Percentiles rank a stretch among this genome's conserved stretches.
Conservation (phyloP, 176 grass and related monocot genomes). For the Eremochloa ophiuroides region DNA sequence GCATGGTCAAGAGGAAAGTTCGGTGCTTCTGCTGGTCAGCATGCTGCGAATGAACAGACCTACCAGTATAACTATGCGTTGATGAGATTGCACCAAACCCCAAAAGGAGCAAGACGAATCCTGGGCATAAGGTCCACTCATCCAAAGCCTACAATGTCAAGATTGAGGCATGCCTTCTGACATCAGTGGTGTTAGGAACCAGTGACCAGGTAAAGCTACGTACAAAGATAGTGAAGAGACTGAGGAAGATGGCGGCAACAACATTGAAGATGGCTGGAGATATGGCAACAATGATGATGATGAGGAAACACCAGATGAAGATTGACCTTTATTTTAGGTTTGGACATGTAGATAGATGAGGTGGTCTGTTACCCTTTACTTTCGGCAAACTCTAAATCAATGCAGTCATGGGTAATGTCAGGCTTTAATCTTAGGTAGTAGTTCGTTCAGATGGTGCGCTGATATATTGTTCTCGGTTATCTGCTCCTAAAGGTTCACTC, state of each 20-base stretch:
- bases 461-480: neutral
- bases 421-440: neutral
- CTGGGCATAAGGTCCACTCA: conserved; percentile 27
- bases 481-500: neutral
- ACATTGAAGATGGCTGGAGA: conserved; percentile 44
- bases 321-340: conserved; percentile 28
- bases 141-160: conserved; percentile 37
- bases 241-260: conserved; percentile 56
- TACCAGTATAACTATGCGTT: conserved; percentile 38
- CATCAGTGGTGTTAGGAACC: conserved; percentile 31
- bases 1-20: conserved; percentile 41
- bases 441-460: neutral
- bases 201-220: conserved; percentile 41
- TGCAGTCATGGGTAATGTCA: neutral
- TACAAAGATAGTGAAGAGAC: conserved; percentile 66
- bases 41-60: conserved; percentile 13
- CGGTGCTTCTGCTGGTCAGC: neutral
- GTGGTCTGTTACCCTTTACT: neutral
- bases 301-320: conserved; percentile 80
- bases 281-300: conserved; percentile 60
- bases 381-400: neutral
- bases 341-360: conserved; percentile 18
- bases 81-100: conserved; percentile 27
- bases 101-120: conserved; percentile 58
- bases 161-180: neutral